Evolutionary conservation across 2,329 filamentous ascomycete species (phyloP), one percentile per base, ranked within the genome.

Genomic region (Pyrenochaeta sp.): DNA sequence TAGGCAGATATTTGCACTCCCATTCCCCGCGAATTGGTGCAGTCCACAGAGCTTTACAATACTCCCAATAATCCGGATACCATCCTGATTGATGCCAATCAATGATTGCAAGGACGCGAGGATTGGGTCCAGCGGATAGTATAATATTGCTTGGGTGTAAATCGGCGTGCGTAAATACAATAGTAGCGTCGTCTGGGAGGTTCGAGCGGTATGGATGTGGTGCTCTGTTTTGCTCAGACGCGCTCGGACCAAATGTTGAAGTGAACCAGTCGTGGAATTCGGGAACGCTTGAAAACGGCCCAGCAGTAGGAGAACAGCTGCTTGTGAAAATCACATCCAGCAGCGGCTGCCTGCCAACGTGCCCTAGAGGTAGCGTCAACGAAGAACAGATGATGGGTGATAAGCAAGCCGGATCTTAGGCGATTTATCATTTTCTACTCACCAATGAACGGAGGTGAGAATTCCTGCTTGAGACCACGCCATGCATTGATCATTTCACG

Each of bases 261-360:
- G 48, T 51, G 32, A 54, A 50, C 55, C 55, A 60, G 37, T 60
- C 51, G 34, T 60, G 58, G 35, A 61, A 61, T 5, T 29, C 31
- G 20, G 38, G 35, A 6, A 53, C 53, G 41, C 35, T 52, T 4
- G 23, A 6, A 36, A 61, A 61, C 7, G 58, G 58, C 9, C 58
- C 51, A 11, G 48, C 49, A 26, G 42, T 32, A 37, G 39, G 37
- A 38, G 43, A 44, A 23, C 18, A 22, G 19, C 15, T 46, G 30
- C 37, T 18, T 30, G 41, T 51, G 21, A 56, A 54, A 22, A 55
- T 41, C 7, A 51, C 32, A 35, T 59, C 55, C 15, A 50, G 39
- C 6, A 59, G 45, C 4, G 50, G 53, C 21, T 52, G 35, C 26
- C 40, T 46, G 20, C 41, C 43, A 44, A 55, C 35, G 22, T 41